Base-by-base conservation (phyloP, 441 rosid genomes). In the Jatropha multifida region DNA sequence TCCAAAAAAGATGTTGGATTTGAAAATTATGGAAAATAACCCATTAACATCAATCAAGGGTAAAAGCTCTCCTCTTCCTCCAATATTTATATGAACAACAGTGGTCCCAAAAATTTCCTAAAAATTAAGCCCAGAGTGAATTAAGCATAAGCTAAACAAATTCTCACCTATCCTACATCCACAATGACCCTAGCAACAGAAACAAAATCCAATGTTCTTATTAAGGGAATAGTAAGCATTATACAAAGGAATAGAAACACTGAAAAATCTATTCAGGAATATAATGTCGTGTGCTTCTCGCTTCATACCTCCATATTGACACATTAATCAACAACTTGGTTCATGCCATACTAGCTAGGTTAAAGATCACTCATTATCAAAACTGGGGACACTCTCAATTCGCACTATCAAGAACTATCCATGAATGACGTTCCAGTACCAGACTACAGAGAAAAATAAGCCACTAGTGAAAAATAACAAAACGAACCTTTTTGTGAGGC, bases 401-500 rank as follows among this genome's bases (percentile, higher is more conserved):
- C 5, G 40, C 38, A 42, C 65, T 6, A 75, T 54, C 49, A 37
- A 46, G 58, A 9, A 15, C 61, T 51, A 68, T 38, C 15, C 11
- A 26, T 32, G 37, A 27, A 32, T 12, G 49, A 66, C 42, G 48
- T 27, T 56, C 38, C 63, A 56, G 41, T 23, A 18, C 44, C 27
- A 68, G 51, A 49, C 42, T 15, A 51, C 26, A 37, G 49, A 52
- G 13, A 61, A 58, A 60, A 58, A 32, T 32, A 32, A 32, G 32
- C 32, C 32, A 32, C 32, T 32, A 32, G 32, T 32, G 32, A 0
- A 32, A 32, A 32, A 32, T 32, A 1, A 32, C 32, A 32, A 75
- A 69, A 78, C 73, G 58, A 77, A 93, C 99, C 90, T 92, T 79
- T 81, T 89, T 17, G 77, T 81, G 7, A 40, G 74, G 48, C 80